Conservation (phyloP, 495 filamentous ascomycete genomes). For the Neurospora sp. region DNA sequence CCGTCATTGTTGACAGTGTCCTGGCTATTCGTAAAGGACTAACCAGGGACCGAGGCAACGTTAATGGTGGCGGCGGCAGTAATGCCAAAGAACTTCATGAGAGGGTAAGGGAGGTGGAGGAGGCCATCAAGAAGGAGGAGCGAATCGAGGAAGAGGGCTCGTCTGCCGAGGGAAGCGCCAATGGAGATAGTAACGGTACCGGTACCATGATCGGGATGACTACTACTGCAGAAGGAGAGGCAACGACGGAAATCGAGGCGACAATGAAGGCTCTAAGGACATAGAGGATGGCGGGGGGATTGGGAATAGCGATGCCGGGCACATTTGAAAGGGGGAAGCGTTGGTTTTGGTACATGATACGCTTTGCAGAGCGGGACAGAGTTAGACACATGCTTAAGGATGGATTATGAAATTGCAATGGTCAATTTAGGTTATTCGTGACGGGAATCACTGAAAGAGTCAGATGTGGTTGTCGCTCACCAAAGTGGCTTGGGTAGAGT, state of each 20-base stretch:
- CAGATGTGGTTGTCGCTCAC: not conserved
- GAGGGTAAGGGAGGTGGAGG: slow-evolving; percentile 5
- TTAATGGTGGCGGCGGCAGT: not conserved
- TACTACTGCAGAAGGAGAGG: not conserved
- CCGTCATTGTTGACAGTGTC: slow-evolving; percentile 91
- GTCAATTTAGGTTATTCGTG: not conserved
- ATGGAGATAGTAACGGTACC: not conserved
- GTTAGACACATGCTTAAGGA: not conserved
- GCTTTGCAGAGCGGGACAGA: not conserved
- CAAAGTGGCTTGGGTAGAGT: not conserved
- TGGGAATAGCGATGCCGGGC: not conserved
- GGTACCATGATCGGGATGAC: not conserved
- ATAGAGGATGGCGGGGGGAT: not conserved
- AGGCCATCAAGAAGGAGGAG: not conserved
- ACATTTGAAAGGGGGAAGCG: not conserved
- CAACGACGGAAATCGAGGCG: not conserved
- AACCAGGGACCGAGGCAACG: slow-evolving; percentile 20
- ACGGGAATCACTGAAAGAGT: not conserved
- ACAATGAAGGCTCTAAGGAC: not conserved
- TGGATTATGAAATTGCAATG: not conserved
- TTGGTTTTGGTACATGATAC: not conserved
- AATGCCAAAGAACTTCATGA: not conserved
- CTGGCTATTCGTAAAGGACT: slow-evolving; percentile 57
- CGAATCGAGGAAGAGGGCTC: not conserved
- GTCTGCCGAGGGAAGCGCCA: not conserved